Percentiles rank a stretch among this genome's conserved stretches.
Conservation (phyloP, 140 eudicot genomes). For the Stevia rebaudiana region DNA sequence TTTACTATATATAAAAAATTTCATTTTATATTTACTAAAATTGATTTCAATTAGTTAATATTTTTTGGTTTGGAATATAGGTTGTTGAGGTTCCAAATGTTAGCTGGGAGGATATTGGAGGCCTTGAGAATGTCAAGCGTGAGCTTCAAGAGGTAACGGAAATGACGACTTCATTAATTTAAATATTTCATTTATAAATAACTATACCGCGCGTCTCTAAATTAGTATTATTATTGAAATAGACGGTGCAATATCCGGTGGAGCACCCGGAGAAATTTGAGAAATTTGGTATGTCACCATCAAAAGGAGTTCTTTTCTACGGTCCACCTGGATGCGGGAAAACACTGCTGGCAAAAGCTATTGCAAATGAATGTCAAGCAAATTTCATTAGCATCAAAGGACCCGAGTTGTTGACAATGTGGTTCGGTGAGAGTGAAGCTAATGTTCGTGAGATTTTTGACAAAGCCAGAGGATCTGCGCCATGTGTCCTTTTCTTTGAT, state of each 20-base stretch:
- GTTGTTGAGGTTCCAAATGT: constrained; percentile 43
- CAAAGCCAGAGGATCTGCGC: constrained; percentile 51
- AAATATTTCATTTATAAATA: not conserved
- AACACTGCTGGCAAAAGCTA: constrained; percentile 40
- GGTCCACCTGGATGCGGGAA: constrained; percentile 47
- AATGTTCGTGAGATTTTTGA: constrained; percentile 50
- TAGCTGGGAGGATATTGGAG: constrained; percentile 46
- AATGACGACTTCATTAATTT: not conserved
- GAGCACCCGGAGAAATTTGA: constrained; percentile 48
- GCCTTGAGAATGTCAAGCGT: constrained; percentile 48
- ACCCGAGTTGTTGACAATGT: constrained; percentile 47
- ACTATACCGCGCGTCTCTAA: not conserved
- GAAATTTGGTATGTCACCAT: constrained; percentile 48
- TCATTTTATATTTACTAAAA: not conserved
- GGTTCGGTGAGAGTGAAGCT: constrained; percentile 62
- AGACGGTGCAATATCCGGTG: constrained; percentile 46
- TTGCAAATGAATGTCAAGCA: constrained; percentile 45
- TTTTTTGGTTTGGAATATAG: constrained; percentile 16
- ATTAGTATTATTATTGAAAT: not conserved
- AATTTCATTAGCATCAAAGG: constrained; percentile 41
- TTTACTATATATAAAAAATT: not conserved
- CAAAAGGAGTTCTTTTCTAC: constrained; percentile 40
- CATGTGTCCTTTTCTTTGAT: constrained; percentile 56
- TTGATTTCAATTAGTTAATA: not conserved
- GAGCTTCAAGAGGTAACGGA: constrained; percentile 44